Evolutionary conservation across 2,329 filamentous ascomycete species (phyloP), one percentile per base, ranked within the genome.

Genomic region (Phialemoniopsis sp.): DNA sequence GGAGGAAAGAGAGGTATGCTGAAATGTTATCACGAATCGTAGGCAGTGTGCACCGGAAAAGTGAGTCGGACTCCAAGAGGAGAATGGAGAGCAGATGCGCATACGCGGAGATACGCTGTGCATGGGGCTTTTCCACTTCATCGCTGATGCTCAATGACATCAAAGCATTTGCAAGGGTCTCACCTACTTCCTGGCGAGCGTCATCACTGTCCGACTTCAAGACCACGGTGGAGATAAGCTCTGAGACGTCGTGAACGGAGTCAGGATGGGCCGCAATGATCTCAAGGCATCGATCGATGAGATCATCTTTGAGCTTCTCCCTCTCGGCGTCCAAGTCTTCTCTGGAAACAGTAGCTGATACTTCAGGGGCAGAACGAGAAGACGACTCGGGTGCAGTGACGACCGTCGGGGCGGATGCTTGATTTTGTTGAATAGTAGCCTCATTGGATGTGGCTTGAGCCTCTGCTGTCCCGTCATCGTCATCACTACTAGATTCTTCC

Each of bases 231-330:
- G 78, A 78, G 39, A 98, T 90, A 15, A 98, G 72, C 52, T 96
- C 90, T 0, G 89, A 80, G 34, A 98, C 72, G 55, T 97, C 91
- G 51, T 96, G 93, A 0, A 93, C 94, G 10, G 91, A 82, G 49
- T 87, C 82, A 13, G 90, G 84, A 51, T 97, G 90, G 29, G 85
- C 83, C 57, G 91, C 86, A 38, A 98, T 82, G 28, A 97, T 82
- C 53, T 96, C 90, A 16, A 98, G 70, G 48, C 87, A 95, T 42
- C 89, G 85, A 51, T 96, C 90, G 43, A 97, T 90, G 39, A 97
- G 65, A 40, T 87, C 83, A 15, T 79, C 72, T 30, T 88, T 80
- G 31, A 97, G 70, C n/a, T 72, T 75, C 5, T 76, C 72, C 34
- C 93, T 82, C 58, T 87, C 78, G 28, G 78, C 76, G 46, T 95